Evolutionary conservation across 352 stramenopile genomes (phyloP).

Genomic region (Nothophytophthora sp.): DNA sequence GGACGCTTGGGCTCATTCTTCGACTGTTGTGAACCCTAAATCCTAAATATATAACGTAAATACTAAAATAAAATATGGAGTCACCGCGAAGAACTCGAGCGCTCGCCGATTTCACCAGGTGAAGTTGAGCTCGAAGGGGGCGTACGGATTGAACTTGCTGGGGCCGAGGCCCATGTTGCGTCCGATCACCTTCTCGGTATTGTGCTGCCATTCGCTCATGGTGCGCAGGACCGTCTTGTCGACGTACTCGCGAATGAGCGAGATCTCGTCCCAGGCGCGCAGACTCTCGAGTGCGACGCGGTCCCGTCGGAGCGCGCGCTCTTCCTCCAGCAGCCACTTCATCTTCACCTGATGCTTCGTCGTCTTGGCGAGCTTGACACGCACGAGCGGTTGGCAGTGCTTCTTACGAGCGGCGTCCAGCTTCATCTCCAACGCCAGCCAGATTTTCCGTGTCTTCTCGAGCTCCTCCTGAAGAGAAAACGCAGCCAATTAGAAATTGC

Average conservation of each 20-base stretch:
- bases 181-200: slow-evolving; percentile 33
- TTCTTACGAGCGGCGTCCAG: slow-evolving; percentile 15
- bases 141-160: slow-evolving; percentile 29
- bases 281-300: slow-evolving; percentile 25
- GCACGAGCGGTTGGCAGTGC: slow-evolving; percentile 16
- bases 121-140: slow-evolving; percentile 25
- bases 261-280: slow-evolving; percentile 22
- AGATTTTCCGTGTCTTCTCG: slow-evolving; percentile 25
- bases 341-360: slow-evolving; percentile 12
- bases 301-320: slow-evolving; percentile 28
- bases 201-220: slow-evolving; percentile 37
- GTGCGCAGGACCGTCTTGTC: slow-evolving; percentile 34
- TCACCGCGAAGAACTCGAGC: too few species aligned
- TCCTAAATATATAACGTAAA: too few species aligned
- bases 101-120: slow-evolving; percentile 40
- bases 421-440: slow-evolving; percentile 33
- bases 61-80: too few species aligned
- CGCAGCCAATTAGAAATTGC: background rate
- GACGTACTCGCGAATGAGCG: slow-evolving; percentile 37
- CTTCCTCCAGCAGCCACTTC: slow-evolving; percentile 18
- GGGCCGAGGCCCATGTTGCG: slow-evolving; percentile 10
- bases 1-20: too few species aligned
- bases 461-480: slow-evolving; percentile 29
- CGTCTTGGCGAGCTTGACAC: background rate
- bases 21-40: too few species aligned